A percentile compares a stretch with the other conserved stretches of the same genome.
Evolutionary conservation across 2,329 filamentous ascomycete genomes (phyloP).

Genomic region (Chaetoscypha palmicola): DNA sequence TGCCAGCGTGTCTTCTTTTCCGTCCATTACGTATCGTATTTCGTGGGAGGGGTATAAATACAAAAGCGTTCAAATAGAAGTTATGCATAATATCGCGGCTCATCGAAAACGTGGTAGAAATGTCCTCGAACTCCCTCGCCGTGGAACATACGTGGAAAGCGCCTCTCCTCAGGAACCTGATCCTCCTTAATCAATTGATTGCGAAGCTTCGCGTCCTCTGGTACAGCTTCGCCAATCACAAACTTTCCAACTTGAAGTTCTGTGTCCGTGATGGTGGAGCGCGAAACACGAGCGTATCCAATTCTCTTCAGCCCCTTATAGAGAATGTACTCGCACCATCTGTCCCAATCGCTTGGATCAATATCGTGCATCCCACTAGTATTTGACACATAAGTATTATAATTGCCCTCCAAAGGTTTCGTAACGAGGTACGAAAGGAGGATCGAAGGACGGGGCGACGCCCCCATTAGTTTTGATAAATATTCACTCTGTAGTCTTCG

Average conservation of each 20-base stretch:
- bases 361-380: conserved; percentile 91
- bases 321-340: conserved; percentile 98
- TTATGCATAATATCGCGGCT: conserved; percentile 63
- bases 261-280: conserved; percentile 91
- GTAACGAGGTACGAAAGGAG: conserved; percentile 90
- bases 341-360: conserved; percentile 85
- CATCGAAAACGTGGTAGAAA: conserved; percentile 89
- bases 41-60: no score
- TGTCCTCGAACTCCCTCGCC: conserved; percentile 85
- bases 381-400: conserved; percentile 88
- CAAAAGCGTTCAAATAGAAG: no score
- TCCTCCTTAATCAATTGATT: conserved; percentile 56
- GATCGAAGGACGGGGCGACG: conserved; percentile 70
- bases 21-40: no score
- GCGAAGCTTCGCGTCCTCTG: conserved; percentile 54
- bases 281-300: conserved; percentile 82
- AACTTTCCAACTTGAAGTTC: conserved; percentile 97
- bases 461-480: conserved; percentile 80
- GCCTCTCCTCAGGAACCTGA: conserved; percentile 66
- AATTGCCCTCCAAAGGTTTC: conserved; percentile 84
- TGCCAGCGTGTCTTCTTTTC: no score
- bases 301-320: conserved; percentile 83
- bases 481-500: conserved; percentile 81
- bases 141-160: conserved; percentile 79
- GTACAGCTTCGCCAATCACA: conserved; percentile 64